These are phyloP conservation scores for Celoporthe dispersa DNA, from an alignment of 2,329 filamentous ascomycete species.

Conservation along the genomic window DNA sequence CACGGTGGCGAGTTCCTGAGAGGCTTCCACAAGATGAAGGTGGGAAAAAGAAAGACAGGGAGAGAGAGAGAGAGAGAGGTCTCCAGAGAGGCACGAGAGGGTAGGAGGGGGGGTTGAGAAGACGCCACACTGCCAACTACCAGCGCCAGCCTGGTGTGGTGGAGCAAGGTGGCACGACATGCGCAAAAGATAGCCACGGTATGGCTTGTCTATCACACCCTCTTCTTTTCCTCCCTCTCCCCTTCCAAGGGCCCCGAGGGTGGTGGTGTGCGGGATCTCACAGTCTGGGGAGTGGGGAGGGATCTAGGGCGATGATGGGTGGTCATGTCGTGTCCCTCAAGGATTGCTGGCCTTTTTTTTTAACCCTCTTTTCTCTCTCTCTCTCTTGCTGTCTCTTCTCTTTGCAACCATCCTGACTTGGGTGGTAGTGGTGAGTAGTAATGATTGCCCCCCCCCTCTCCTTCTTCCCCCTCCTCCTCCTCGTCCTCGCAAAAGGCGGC, in stretches of 20 bases:
- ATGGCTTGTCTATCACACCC: slow-evolving; percentile 10
- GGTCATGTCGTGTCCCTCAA: not conserved
- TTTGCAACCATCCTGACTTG: slow-evolving; percentile 1
- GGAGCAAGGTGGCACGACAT: slow-evolving; percentile 16
- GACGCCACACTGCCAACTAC: slow-evolving; percentile 6
- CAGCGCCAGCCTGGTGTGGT: slow-evolving; percentile 10
- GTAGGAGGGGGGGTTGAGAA: not conserved
- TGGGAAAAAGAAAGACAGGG: not conserved
- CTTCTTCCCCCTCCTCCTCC: not conserved
- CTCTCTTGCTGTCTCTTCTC: too few relatives aligned
- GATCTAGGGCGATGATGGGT: not conserved
- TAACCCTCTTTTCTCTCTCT: slow-evolving; percentile 5
- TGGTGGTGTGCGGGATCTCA: slow-evolving; percentile 8
- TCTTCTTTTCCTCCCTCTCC: not conserved
- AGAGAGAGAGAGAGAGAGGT: not conserved
- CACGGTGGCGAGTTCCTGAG: not conserved
- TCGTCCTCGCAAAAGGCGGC: slow-evolving; percentile 9
- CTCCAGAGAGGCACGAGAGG: not conserved
- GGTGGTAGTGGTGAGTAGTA: not conserved
- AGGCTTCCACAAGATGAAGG: not conserved
- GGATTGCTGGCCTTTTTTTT: not conserved
- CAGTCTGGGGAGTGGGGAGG: not conserved
- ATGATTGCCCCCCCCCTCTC: not conserved
- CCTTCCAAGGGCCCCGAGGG: not conserved
- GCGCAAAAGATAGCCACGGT: not conserved